Evolutionary conservation across 2,329 filamentous ascomycete species (phyloP), one percentile per base, ranked within the genome.

Genomic region (Hypoxylon sp.): DNA sequence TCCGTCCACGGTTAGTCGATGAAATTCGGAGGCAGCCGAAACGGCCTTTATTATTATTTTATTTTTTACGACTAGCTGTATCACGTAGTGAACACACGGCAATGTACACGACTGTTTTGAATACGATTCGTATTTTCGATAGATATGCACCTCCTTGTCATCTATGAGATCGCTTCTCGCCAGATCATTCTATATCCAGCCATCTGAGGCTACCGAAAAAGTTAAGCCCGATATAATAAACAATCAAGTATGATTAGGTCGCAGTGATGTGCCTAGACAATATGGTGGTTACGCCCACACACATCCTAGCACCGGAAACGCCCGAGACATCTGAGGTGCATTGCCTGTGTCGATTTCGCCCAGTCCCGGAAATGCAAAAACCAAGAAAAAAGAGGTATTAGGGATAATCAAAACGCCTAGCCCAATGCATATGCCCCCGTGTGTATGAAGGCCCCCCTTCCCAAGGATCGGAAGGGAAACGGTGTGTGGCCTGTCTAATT

Each of bases 401-500:
- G 17, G 17, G 48, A 48, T 38, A 34, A 61, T 30, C 43, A 36
- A 53, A 46, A 70, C 68, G 65, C 66, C 66, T 57, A 53, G 28
- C 58, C 57, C 43, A 57, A 66, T 70, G 62, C 65, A 64, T 23
- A 68, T 48, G 32, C 61, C 25, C 30, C 48, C 41, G 7, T 25
- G 36, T 56, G 14, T 55, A 46, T 38, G 50, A 45, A 46, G 46
- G 36, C 28, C 50, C 36, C 13, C 48, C 58, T 25, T n/a, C 48
- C 58, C 30, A 46, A n/a, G n/a, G 19, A 59, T 50, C 14, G 36
- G 23, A 17, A 51, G 19, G 5, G 48, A 46, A 46, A 32, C 56
- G 25, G 21, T 36, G 59, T 61, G 34, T 17, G 59, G 45, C 48
- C 60, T 56, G 25, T 71, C 65, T 71, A 69, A 61, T 63, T 43